Base-by-base conservation (phyloP, 75 land plant genomes). In the Sequoia sempervirens region DNA sequence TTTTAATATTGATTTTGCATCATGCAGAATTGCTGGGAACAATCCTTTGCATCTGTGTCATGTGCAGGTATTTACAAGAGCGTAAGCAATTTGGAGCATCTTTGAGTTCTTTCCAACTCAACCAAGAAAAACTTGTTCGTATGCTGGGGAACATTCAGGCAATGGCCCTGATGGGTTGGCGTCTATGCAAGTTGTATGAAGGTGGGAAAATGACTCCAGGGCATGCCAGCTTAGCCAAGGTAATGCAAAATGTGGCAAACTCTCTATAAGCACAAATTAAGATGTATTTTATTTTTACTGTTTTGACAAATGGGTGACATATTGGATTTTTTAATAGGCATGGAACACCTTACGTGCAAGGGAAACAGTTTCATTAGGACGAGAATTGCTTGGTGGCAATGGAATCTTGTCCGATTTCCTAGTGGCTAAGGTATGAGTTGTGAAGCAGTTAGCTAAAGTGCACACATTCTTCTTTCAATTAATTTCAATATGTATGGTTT, bases 61-160 rank as follows among this genome's bases (percentile, higher is more conserved):
- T 45, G 34, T 26, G 17, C 84, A 96, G 99, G 91, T 97, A 97
- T 82, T 84, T 94, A 85, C 86, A 89, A 78, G 98, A 97, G 87
- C 91, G 99, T 86, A 91, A 97, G 81, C 99, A 97, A 83, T 97
- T 97, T 89, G 99, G 99, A 80, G 96, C 93, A 11, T 96, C 99
- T 45, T 81, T 97, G 83, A 94, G 94, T 66, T 92, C 98, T 66
- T 93, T 93, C 79, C 99, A 97, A 84, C 82, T 97, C 32, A 94
- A 88, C 85, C 99, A 97, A 83, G 93, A 95, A 81, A 97, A 97
- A 84, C 94, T 97, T 74, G 97, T 90, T 64, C 88, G 86, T 23
- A 97, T 97, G 98, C 86, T 97, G 43, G 99, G 96, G 4, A 92
- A 95, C 82, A 86, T 97, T 82, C 99, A 97, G 85, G 99, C 98